Base-by-base conservation (phyloP, 1,139 yeast genomes). In the Nakaseomyces uthaithaninus region DNA sequence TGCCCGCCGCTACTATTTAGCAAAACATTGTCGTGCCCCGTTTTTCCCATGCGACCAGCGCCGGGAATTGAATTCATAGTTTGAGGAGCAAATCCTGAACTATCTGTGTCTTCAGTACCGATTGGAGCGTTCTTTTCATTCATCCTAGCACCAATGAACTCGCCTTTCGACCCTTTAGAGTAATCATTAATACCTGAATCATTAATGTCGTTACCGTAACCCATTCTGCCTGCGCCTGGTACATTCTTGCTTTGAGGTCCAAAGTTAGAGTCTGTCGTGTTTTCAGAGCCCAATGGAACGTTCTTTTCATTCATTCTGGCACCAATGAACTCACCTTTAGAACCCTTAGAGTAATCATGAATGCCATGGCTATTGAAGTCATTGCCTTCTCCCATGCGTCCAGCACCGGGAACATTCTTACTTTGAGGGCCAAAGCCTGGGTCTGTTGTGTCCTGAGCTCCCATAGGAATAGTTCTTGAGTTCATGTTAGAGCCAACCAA, bases 211-310 rank as follows among this genome's bases (percentile, higher is more conserved):
- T 40, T 23, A 35, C 3, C 15, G 8, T 11, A 7, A 38, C 36
- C 44, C 46, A 48, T 8, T 40, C 26, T 3, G 18, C 52, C 52
- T 11, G 50, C 45, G 18, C 52, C 52, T 18, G 52, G 52, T 5
- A 48, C 20, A 3, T 48, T 44, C 14, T 27, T 42, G 3, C 40
- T 36, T 11, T 36, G 38, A 4, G 40, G 30, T 4, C 40, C 46
- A 36, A 48, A 48, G 5, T 33, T 37, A 2, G 45, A 42, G 11
- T 38, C 25, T 2, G 46, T 31, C 4, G 50, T 46, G 23, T 46
- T 16, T 22, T 44, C 37, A 9, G 41, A 20, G 2, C 42, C 43
- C 7, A 12, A 24, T 5, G 52, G 50, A 17, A 42, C 26, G 9
- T 36, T 45, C 22, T n/a, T 26, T 16, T 41, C 44, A 36, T 48